These are phyloP conservation scores for Fusarium marasasianum DNA, from an alignment of 2,329 filamentous ascomycete genomes.

Conservation along the genomic window DNA sequence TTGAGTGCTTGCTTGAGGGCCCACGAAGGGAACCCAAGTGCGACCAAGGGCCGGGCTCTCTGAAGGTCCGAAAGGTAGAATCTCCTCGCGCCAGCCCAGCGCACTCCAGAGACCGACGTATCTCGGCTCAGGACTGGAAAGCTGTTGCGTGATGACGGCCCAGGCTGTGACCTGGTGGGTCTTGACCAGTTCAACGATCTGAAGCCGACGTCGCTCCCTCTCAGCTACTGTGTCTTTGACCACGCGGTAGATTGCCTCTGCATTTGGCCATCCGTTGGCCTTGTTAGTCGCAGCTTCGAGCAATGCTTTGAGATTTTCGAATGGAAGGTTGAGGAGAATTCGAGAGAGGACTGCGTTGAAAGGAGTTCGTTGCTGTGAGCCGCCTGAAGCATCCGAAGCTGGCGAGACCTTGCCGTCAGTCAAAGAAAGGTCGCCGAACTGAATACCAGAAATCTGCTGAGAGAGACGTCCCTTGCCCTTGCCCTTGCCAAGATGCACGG, in stretches of 20 bases:
- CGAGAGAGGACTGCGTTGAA: constrained; percentile 67
- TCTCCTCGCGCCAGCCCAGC: constrained; percentile 61
- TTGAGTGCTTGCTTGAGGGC: constrained; percentile 32
- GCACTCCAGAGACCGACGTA: constrained; percentile 56
- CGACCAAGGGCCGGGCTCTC: constrained; percentile 56
- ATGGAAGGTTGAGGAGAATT: constrained; percentile 75
- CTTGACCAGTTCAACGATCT: constrained; percentile 55
- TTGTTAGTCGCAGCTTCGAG: constrained; percentile 67
- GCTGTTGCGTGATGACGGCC: constrained; percentile 49
- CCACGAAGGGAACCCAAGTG: constrained; percentile 54
- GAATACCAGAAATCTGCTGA: constrained; percentile 68
- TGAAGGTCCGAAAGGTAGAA: constrained; percentile 48
- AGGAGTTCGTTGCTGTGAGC: constrained; percentile 39
- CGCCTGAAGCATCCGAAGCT: constrained; percentile 46
- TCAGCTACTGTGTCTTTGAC: constrained; percentile 63
- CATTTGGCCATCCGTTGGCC: constrained; percentile 60
- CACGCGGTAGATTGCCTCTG: constrained; percentile 57
- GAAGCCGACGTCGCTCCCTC: constrained; percentile 65
- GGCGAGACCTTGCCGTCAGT: constrained; percentile 39
- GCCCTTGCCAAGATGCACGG: constrained; percentile 45
- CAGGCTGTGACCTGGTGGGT: constrained; percentile 49
- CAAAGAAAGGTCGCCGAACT: constrained; percentile 73
- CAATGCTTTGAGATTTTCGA: constrained; percentile 70
- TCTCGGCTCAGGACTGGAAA: constrained; percentile 51
- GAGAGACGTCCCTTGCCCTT: constrained; percentile 54